Conservation (phyloP, 1,139 yeast genomes). For the Pichia sp. region DNA sequence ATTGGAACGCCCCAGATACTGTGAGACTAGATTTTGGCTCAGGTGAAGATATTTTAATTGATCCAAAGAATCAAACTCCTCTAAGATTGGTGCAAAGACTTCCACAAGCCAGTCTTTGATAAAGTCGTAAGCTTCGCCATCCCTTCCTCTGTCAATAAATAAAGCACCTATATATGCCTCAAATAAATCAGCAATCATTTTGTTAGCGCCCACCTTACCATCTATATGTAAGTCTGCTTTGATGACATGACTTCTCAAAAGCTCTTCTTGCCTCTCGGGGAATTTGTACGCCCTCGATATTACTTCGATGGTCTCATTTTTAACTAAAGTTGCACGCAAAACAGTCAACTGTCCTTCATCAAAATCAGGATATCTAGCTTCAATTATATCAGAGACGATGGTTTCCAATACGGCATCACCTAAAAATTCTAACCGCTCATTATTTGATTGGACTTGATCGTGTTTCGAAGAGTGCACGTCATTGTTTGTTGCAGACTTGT, state of each 20-base stretch:
- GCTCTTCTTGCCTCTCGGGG: slow-evolving; percentile 32
- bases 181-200: slow-evolving; percentile 63
- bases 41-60: slow-evolving; percentile 14
- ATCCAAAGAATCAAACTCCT: slow-evolving; percentile 15
- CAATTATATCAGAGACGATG: slow-evolving; percentile 66
- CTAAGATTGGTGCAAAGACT: slow-evolving; percentile 31
- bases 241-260: slow-evolving; percentile 13
- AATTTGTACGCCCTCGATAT: slow-evolving; percentile 73
- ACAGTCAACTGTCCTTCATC: slow-evolving; percentile 80
- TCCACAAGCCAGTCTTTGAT: slow-evolving; percentile 59
- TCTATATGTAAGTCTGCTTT: slow-evolving; percentile 12
- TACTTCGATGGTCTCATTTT: slow-evolving; percentile 67
- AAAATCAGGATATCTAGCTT: slow-evolving; percentile 60
- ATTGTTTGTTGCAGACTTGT: slow-evolving; percentile 66
- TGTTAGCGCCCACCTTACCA: slow-evolving; percentile 27
- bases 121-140: slow-evolving; percentile 37
- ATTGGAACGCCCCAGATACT: neutral
- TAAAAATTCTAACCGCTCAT: slow-evolving; percentile 87
- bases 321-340: slow-evolving; percentile 66
- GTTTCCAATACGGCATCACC: slow-evolving; percentile 88
- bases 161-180: slow-evolving; percentile 92
- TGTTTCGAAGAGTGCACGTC: slow-evolving; percentile 51
- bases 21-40: slow-evolving; percentile 7
- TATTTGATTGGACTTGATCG: slow-evolving; percentile 63
- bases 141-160: slow-evolving; percentile 48